Evolutionary conservation across 179 eudicot genomes (phyloP).

Genomic region (Beta lomatogona): DNA sequence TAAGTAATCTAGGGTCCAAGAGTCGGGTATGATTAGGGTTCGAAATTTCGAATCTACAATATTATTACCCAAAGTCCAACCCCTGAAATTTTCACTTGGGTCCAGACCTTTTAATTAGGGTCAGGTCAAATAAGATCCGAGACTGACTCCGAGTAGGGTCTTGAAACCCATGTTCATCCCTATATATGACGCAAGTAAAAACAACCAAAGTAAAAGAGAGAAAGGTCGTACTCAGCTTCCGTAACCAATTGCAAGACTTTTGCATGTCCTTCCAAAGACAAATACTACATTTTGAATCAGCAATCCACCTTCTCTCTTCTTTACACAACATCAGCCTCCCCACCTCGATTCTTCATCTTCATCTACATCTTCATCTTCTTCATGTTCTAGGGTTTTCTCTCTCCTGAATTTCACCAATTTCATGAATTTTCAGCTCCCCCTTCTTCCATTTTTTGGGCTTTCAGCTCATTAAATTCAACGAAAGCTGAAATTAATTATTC

Average conservation of each 20-base stretch:
- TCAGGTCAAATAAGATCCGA: too few species aligned
- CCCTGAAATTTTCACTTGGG: too few species aligned
- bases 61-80: too few species aligned
- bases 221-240: too few species aligned
- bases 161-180: too few species aligned
- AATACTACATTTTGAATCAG: not conserved
- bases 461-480: not conserved
- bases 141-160: too few species aligned
- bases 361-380: not conserved
- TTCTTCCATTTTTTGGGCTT: not conserved
- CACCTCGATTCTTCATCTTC: not conserved
- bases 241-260: not conserved
- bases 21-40: too few species aligned
- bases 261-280: not conserved
- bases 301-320: conserved; percentile 1
- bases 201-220: too few species aligned
- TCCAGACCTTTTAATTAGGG: too few species aligned
- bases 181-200: too few species aligned
- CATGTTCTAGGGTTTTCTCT: conserved; percentile 10
- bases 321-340: not conserved
- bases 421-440: not conserved
- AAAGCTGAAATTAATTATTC: not conserved
- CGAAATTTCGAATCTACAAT: too few species aligned
- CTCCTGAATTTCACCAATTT: not conserved
- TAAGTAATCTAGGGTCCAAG: too few species aligned